Conservation (phyloP, 1,139 yeast genomes). For the Sugiyamaella castrensis region DNA sequence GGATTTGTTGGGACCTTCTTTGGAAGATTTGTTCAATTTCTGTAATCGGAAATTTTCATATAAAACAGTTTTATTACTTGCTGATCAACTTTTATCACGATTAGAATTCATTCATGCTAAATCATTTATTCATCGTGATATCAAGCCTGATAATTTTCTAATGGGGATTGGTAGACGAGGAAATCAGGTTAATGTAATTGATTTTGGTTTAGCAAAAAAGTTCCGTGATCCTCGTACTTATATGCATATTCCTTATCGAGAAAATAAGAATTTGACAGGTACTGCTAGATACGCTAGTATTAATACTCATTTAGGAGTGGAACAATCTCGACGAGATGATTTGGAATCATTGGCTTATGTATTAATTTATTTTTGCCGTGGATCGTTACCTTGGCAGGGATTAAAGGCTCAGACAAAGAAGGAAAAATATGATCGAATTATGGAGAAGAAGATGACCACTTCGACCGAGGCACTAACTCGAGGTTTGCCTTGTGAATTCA, state of each 20-base stretch:
- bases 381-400: conserved; percentile 98
- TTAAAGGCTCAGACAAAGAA: conserved; percentile 95
- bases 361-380: conserved; percentile 89
- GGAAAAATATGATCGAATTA: conserved; percentile 93
- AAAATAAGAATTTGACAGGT: conserved; percentile 93
- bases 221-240: conserved; percentile 95
- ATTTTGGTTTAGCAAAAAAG: conserved; percentile 95
- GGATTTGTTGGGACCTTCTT: conserved; percentile 90
- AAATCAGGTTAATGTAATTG: conserved; percentile 91
- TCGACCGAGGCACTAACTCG: conserved; percentile 85
- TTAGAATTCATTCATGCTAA: conserved; percentile 95
- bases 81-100: conserved; percentile 92
- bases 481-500: conserved; percentile 89
- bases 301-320: conserved; percentile 95
- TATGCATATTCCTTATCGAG: conserved; percentile 93
- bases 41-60: conserved; percentile 91
- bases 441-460: conserved; percentile 94
- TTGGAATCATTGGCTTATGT: conserved; percentile 95
- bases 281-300: conserved; percentile 96
- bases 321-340: conserved; percentile 95
- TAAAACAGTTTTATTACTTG: conserved; percentile 87
- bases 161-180: conserved; percentile 98
- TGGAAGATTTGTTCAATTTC: conserved; percentile 93
- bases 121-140: conserved; percentile 82
- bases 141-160: conserved; percentile 93